Base-by-base conservation (phyloP, 306 rosid genomes). In the Fagus sylvatica region DNA sequence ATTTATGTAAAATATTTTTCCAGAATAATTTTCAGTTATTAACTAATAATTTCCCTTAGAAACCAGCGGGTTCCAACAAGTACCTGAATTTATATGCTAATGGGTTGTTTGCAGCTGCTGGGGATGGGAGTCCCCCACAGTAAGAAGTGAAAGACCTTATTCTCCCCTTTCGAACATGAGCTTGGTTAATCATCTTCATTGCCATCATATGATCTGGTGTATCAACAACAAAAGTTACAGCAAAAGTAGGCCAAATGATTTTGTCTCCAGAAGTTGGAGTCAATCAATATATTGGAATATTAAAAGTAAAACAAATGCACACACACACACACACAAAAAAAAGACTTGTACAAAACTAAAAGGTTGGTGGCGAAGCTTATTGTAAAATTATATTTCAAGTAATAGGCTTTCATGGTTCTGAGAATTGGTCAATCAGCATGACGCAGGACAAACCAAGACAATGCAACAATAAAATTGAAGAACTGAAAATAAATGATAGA, bases 71-170 rank as follows among this genome's bases (percentile, higher is more conserved):
- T 54, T 79, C 66, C 65, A 64, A 32, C 36, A 65, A 73, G 72
- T 91, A 95, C 98, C 98, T 95, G 85, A 95, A 95, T 81, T 92
- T 95, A 85, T 89, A 95, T 72, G 96, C 98, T 77, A 95, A 79
- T 67, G 98, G 98, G 80, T 92, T 95, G 85, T 95, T 91, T 80
- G 98, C 98, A 68, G 95, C 96, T 82, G 88, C 93, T 54, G 98
- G 98, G 76, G 97, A 90, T 33, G 98, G 98, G 59, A 95, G 88
- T 69, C 98, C 98, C 59, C 98, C 97, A 56, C 98, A 95, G 83
- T 95, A 91, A 79, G 98, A 92, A 70, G 54, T 87, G 83, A 92
- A 95, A 77, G 98, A 91, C 85, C 72, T 89, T 28, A 95, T 73
- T 79, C 73, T 91, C 51, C 95, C 97, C 55, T 92, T 90, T 32